These are phyloP conservation scores for Sporothrix brasiliensis DNA, from an alignment of 2,329 filamentous ascomycete species.

Conservation along the genomic window DNA sequence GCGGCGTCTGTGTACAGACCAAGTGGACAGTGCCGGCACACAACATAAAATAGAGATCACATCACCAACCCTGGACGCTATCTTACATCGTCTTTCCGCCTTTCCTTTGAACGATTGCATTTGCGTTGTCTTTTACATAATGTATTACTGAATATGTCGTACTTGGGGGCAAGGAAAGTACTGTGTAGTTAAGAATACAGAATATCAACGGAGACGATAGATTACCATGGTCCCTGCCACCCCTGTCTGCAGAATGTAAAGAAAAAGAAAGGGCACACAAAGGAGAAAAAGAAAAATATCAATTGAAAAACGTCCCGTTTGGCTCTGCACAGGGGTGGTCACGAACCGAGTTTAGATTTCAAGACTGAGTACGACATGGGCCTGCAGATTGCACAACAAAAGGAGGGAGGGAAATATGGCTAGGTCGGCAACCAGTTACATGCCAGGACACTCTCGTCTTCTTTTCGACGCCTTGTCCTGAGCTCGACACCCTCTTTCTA, in stretches of 20 bases:
- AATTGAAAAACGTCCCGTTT: constrained; percentile 9
- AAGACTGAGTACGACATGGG: neutral
- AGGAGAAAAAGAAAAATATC: neutral
- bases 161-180: neutral
- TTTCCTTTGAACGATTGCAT: neutral
- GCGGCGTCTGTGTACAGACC: neutral
- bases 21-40: neutral
- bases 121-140: neutral
- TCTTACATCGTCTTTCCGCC: neutral
- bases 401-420: neutral
- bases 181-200: no score
- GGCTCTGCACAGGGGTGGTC: neutral
- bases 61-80: constrained; percentile 5
- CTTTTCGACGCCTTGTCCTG: constrained; percentile 1
- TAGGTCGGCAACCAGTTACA: constrained; percentile 6
- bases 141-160: neutral
- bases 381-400: constrained; percentile 14
- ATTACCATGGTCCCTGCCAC: constrained; percentile 25
- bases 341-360: neutral
- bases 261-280: neutral
- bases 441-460: neutral
- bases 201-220: neutral
- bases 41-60: neutral
- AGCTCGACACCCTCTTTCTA: constrained; percentile 6
- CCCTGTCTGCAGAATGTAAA: constrained; percentile 14